These are phyloP conservation scores for Exophiala oligosperma DNA, from an alignment of 2,329 filamentous ascomycete species.

Conservation along the genomic window DNA sequence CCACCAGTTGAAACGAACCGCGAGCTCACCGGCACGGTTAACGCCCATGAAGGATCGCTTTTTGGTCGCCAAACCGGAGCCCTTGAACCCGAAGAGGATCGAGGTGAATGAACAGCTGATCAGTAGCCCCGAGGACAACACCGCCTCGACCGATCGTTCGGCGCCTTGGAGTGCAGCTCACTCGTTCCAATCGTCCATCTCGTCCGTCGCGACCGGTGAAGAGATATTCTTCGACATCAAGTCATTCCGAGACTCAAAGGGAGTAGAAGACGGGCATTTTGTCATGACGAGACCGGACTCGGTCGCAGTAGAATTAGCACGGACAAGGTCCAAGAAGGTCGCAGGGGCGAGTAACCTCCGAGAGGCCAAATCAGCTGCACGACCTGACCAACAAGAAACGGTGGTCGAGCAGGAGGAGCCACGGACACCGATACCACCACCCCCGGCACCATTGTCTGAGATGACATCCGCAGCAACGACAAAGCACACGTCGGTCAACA, in stretches of 20 bases:
- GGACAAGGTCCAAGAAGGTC: slow-evolving; percentile 23
- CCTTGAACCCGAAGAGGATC: slow-evolving; percentile 15
- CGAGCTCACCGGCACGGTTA: slow-evolving; percentile 26
- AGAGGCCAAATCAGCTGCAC: slow-evolving; percentile 3
- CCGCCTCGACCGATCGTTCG: slow-evolving; percentile 22
- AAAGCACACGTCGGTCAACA: slow-evolving; percentile 25
- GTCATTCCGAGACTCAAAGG: slow-evolving; percentile 28
- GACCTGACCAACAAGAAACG: background rate
- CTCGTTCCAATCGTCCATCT: slow-evolving; percentile 24
- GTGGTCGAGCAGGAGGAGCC: background rate
- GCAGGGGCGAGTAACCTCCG: slow-evolving; percentile 6
- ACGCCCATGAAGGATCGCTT: slow-evolving; percentile 24
- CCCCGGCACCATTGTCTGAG: slow-evolving; percentile 1
- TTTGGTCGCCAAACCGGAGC: slow-evolving; percentile 12
- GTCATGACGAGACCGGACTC: slow-evolving; percentile 30
- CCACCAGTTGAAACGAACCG: slow-evolving; percentile 19
- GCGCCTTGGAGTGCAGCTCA: slow-evolving; percentile 24
- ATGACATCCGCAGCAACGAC: slow-evolving; percentile 9
- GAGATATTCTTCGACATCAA: slow-evolving; percentile 32
- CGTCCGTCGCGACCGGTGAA: slow-evolving; percentile 23
- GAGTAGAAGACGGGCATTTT: slow-evolving; percentile 27
- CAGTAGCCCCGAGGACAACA: slow-evolving; percentile 24
- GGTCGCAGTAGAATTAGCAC: slow-evolving; percentile 24
- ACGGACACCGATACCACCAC: background rate
- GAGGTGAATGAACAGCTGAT: slow-evolving; percentile 6